phyloP scores from a whole-genome alignment of 805 yeast genomes.

The Teunomyces kruisii region DNA sequence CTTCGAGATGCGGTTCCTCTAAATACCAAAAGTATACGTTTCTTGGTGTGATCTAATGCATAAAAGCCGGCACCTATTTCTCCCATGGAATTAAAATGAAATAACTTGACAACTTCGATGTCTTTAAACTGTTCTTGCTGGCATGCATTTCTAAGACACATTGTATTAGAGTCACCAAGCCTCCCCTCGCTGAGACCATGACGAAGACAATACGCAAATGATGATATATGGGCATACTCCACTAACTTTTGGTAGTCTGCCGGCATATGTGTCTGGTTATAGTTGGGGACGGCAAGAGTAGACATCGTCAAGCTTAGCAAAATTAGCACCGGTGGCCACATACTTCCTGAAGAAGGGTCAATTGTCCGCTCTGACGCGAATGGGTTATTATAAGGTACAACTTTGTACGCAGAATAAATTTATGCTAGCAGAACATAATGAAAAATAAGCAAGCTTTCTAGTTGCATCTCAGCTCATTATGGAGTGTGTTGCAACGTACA shows the following conservation, averaged over 20 bases:
- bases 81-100: conserved; percentile 42
- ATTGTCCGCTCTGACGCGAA: not conserved
- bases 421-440: not conserved
- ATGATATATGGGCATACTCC: conserved; percentile 33
- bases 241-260: conserved; percentile 23
- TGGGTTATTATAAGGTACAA: not conserved
- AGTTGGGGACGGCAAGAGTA: not conserved
- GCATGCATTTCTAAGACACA: conserved; percentile 29
- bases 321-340: not conserved
- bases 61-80: conserved; percentile 56
- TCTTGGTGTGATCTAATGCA: conserved; percentile 45
- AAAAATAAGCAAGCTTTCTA: conserved; percentile 5
- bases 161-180: conserved; percentile 18
- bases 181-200: conserved; percentile 25
- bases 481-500: conserved; percentile 39
- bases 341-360: not conserved
- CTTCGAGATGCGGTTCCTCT: conserved; percentile 62
- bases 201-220: conserved; percentile 39
- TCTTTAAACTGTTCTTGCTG: conserved; percentile 13
- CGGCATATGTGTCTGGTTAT: not conserved
- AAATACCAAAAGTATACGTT: conserved; percentile 50
- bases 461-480: conserved; percentile 42
- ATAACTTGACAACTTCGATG: conserved; percentile 39
- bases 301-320: not conserved
- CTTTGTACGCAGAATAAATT: not conserved